Evolutionary conservation across 1,139 yeast species (phyloP).

Genomic region (Suhomyces terraborum): DNA sequence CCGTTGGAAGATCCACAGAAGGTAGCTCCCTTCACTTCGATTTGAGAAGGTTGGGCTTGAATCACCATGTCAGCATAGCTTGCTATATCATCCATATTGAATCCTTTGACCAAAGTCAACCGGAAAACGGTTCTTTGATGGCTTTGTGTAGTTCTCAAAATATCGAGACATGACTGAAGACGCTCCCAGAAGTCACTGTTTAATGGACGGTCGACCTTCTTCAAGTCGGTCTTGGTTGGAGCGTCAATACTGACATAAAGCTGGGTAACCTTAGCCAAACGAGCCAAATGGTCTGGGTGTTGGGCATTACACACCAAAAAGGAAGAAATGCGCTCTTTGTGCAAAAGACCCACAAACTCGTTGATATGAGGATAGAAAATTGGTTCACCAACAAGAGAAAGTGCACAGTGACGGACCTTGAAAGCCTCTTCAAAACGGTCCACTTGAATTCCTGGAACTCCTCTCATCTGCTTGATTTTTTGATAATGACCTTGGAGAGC

Average conservation of each 20-base stretch:
- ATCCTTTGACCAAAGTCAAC: slow-evolving; percentile 87
- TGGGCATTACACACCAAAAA: slow-evolving; percentile 94
- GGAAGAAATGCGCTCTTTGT: slow-evolving; percentile 75
- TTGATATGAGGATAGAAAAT: slow-evolving; percentile 90
- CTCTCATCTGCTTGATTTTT: slow-evolving; percentile 91
- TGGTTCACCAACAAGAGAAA: slow-evolving; percentile 92
- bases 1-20: slow-evolving; percentile 84
- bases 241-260: slow-evolving; percentile 93
- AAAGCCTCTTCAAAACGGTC: slow-evolving; percentile 91
- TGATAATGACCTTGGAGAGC: slow-evolving; percentile 88
- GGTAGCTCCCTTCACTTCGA: slow-evolving; percentile 93
- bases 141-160: slow-evolving; percentile 66
- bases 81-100: slow-evolving; percentile 77
- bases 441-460: slow-evolving; percentile 91
- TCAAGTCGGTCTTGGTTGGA: slow-evolving; percentile 75
- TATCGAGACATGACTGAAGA: slow-evolving; percentile 76
- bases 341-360: slow-evolving; percentile 78
- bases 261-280: slow-evolving; percentile 78
- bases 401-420: slow-evolving; percentile 85
- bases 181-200: slow-evolving; percentile 94
- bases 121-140: slow-evolving; percentile 92
- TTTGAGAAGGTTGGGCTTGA: slow-evolving; percentile 80
- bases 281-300: slow-evolving; percentile 81
- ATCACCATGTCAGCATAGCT: slow-evolving; percentile 91
- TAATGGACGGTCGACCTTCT: slow-evolving; percentile 84